Evolutionary conservation across 495 filamentous ascomycete genomes (phyloP).

Genomic region (Xylaria acuta): DNA sequence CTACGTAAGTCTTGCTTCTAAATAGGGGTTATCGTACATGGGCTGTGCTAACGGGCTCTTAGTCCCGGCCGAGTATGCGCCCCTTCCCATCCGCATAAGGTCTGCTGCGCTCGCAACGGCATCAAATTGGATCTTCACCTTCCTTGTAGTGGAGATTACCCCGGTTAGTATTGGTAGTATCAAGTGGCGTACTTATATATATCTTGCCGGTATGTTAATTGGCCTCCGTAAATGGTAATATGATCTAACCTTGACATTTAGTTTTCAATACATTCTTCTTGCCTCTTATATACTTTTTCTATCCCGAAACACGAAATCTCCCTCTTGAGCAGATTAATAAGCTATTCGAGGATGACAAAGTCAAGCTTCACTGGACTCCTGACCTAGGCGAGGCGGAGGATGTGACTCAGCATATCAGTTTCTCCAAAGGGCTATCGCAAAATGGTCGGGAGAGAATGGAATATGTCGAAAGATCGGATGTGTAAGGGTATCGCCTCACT

Average conservation of each 20-base stretch:
- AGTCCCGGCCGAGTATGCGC: conserved; percentile 67
- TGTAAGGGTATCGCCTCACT: neutral
- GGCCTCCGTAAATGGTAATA: neutral
- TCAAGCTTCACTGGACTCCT: conserved; percentile 12
- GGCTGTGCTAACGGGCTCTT: neutral
- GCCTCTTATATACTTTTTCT: conserved; percentile 67
- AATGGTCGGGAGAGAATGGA: neutral
- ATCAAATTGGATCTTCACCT: conserved; percentile 62
- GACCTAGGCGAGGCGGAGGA: neutral
- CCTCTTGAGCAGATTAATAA: conserved; percentile 57
- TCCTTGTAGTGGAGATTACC: conserved; percentile 57
- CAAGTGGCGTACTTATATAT: conserved; percentile 56
- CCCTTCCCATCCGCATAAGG: conserved; percentile 66
- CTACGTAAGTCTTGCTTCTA: conserved; percentile 38
- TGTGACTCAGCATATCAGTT: neutral
- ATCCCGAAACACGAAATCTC: conserved; percentile 64
- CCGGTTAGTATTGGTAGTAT: conserved; percentile 54
- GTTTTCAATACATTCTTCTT: conserved; percentile 65
- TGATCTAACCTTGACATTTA: neutral
- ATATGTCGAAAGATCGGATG: neutral
- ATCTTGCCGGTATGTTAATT: conserved; percentile 45
- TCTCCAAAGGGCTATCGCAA: neutral
- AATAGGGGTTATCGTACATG: conserved; percentile 30
- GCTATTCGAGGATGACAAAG: conserved; percentile 51
- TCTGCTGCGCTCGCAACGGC: conserved; percentile 72